Percentiles rank a stretch among this genome's conserved stretches.
Conservation (phyloP, 208 protist species). For the Trypanosoma cruzi region DNA sequence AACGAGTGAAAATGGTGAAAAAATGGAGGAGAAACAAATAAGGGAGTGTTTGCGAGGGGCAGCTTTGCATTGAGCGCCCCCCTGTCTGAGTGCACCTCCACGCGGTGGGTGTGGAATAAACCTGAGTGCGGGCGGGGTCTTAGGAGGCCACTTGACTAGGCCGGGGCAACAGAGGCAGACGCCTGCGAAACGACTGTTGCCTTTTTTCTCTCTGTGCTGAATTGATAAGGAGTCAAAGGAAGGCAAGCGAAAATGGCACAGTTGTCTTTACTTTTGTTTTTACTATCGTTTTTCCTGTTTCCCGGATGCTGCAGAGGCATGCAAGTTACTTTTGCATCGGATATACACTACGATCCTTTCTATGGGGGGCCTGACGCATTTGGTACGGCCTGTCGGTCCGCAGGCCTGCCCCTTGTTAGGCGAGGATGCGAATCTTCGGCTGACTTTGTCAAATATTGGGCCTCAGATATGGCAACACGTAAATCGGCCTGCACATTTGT, state of each 20-base stretch:
- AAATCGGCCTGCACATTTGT: conserved; percentile 38
- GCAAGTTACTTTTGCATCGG: conserved; percentile 58
- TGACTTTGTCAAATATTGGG: conserved; percentile 45
- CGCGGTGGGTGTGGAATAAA: too few relatives aligned
- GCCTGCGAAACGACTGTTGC: background rate
- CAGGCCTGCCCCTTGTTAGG: conserved; percentile 32
- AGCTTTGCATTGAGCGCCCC: too few relatives aligned
- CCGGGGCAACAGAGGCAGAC: too few relatives aligned
- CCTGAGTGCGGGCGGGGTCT: too few relatives aligned
- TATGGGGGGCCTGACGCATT: conserved; percentile 55
- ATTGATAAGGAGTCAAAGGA: background rate
- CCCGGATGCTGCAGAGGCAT: conserved; percentile 16
- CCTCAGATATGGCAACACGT: conserved; percentile 40
- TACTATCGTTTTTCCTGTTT: conserved; percentile 4
- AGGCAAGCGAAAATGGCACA: background rate
- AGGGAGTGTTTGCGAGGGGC: background rate
- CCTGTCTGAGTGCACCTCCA: too few relatives aligned
- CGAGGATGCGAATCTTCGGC: conserved; percentile 57
- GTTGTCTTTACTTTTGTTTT: conserved; percentile 1
- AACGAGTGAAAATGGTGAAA: background rate
- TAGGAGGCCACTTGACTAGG: too few relatives aligned
- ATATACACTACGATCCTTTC: conserved; percentile 80
- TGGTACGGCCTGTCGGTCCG: conserved; percentile 29
- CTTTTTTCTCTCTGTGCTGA: conserved; percentile 1
- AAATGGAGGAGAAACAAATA: background rate